A percentile compares a stretch with the other conserved stretches of the same genome.
phyloP scores from a whole-genome alignment of 495 filamentous ascomycete genomes.

The Xylaria bambusicola region DNA sequence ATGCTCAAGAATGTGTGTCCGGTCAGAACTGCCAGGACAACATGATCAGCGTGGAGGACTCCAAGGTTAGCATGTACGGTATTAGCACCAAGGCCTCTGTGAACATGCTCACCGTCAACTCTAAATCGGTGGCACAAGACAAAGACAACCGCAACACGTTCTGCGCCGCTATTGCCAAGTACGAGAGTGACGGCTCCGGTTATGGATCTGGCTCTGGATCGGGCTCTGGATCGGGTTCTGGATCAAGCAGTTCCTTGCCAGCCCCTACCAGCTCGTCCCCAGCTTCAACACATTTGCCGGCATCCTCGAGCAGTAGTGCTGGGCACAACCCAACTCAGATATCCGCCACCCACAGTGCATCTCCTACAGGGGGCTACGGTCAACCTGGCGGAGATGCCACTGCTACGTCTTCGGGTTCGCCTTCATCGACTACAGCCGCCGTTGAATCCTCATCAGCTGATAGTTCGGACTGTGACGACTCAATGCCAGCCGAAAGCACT shows the following conservation, averaged over 20 bases:
- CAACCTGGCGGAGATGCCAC: conserved; percentile 26
- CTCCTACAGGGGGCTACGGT: conserved; percentile 26
- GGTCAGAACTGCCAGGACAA: conserved; percentile 80
- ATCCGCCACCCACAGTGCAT: conserved; percentile 14
- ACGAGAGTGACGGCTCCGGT: conserved; percentile 18
- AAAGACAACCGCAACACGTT: conserved; percentile 70
- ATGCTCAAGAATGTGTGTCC: conserved; percentile 73
- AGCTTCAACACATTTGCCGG: not conserved
- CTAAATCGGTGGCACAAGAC: conserved; percentile 56
- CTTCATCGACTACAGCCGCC: conserved; percentile 15
- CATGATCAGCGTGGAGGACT: conserved; percentile 80
- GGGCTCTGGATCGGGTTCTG: conserved; percentile 20
- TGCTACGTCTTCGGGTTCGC: conserved; percentile 3
- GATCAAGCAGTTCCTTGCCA: conserved; percentile 12
- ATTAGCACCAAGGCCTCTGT: conserved; percentile 84
- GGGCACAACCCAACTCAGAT: conserved; percentile 17
- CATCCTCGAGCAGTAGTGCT: conserved; percentile 7
- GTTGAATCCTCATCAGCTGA: conserved; percentile 11
- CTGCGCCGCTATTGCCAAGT: conserved; percentile 69
- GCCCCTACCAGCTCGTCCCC: conserved; percentile 3
- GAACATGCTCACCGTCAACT: conserved; percentile 77
- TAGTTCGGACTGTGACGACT: conserved; percentile 2
- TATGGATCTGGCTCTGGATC: conserved; percentile 12
- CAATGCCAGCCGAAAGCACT: not conserved
- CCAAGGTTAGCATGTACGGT: conserved; percentile 67